Conservation (phyloP, 257 asterid genomes). For the Solanum corneliomulleri region DNA sequence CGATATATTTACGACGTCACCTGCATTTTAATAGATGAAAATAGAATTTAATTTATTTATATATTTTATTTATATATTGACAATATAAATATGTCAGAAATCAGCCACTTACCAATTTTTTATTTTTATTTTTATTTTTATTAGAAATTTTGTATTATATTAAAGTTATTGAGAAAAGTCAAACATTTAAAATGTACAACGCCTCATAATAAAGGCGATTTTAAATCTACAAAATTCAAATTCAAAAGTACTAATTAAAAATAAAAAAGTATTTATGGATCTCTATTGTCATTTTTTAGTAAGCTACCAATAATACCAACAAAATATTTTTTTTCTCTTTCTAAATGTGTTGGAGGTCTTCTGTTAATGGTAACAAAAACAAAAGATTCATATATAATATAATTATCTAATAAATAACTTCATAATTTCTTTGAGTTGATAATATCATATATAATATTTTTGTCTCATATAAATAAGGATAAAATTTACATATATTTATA, state of each 20-base stretch:
- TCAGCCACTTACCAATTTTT: neutral
- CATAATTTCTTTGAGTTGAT: neutral
- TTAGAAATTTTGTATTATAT: too few species aligned
- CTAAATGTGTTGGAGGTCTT: neutral
- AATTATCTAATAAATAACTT: too few species aligned
- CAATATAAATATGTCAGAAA: neutral
- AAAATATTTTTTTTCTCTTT: neutral
- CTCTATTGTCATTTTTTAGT: neutral
- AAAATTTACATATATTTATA: neutral
- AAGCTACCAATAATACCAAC: neutral
- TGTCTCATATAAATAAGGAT: neutral
- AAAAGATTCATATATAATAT: too few species aligned
- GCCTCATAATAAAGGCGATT: accelerated
- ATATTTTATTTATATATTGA: neutral
- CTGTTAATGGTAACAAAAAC: neutral
- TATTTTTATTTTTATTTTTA: neutral
- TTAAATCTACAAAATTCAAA: too few species aligned
- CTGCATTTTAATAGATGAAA: neutral
- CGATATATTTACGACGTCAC: neutral
- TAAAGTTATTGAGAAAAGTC: too few species aligned
- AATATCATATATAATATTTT: neutral
- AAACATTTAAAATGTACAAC: accelerated
- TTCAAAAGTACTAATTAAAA: accelerated
- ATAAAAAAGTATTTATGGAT: accelerated
- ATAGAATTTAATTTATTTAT: neutral